These are phyloP conservation scores for Ramularia endophylla DNA, from an alignment of 2,329 filamentous ascomycete genomes.

Conservation along the genomic window DNA sequence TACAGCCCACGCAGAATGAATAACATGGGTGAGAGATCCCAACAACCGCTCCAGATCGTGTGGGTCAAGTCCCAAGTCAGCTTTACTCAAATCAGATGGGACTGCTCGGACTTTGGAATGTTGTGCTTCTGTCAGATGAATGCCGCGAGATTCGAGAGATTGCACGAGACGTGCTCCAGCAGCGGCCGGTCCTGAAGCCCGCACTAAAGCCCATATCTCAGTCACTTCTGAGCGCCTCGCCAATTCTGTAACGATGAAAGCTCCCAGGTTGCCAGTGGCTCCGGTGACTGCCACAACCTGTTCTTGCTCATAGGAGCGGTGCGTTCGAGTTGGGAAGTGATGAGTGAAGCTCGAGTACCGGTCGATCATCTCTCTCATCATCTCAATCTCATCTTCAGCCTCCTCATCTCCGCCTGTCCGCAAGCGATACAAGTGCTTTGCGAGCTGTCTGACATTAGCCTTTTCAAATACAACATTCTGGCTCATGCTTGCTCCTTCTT, in stretches of 20 bases:
- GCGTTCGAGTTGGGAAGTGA: conserved; percentile 16
- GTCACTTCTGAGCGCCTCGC: conserved; percentile 25
- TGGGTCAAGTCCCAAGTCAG: conserved; percentile 22
- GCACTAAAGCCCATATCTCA: conserved; percentile 49
- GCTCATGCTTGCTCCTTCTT: conserved; percentile 20
- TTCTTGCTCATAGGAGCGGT: conserved; percentile 7
- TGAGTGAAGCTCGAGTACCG: conserved; percentile 38
- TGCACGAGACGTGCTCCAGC: conserved; percentile 32
- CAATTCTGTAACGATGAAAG: conserved; percentile 47
- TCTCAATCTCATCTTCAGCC: conserved; percentile 33
- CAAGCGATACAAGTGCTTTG: conserved; percentile 41
- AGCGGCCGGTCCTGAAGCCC: conserved; percentile 36
- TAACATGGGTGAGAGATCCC: conserved; percentile 22
- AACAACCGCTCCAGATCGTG: conserved; percentile 20
- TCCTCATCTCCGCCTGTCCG: conserved; percentile 32
- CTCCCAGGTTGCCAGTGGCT: conserved; percentile 59
- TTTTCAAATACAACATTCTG: conserved; percentile 57
- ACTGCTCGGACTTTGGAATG: conserved; percentile 17
- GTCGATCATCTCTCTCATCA: conserved; percentile 44
- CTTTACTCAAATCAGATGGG: conserved; percentile 23
- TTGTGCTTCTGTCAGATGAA: conserved; percentile 29
- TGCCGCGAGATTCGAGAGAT: conserved; percentile 32
- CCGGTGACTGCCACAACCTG: conserved; percentile 50
- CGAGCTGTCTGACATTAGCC: conserved; percentile 44
- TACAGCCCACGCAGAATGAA: conserved; percentile 37